Evolutionary conservation across 208 protist genomes (phyloP), one percentile per base, ranked within the genome.

Genomic region (Leishmania turanica): DNA sequence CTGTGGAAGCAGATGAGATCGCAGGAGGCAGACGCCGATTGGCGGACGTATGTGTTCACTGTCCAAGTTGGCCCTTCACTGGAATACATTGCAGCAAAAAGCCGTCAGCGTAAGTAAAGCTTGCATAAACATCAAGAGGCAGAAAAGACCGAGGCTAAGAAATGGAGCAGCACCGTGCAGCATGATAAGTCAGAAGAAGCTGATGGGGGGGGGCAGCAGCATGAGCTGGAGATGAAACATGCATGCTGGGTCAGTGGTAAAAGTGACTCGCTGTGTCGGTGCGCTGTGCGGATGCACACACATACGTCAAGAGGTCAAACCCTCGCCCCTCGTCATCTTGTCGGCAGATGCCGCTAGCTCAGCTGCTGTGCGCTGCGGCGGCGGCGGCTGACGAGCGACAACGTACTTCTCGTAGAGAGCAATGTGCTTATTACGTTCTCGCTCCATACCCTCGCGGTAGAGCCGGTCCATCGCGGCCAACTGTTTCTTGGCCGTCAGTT

Each of bases 371-470:
- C 87, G 86, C 8, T 85, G 56, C 37, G 84, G 70, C 1, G 84
- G 27, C 21, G 83, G 81, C 19, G 77, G 68, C 56, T 82, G 82
- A 21, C 91, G 78, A 34, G 75, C 77, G 24, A 92, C 75, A 21
- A 97, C 92, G 78, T 89, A 96, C 79, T 95, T 85, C 65, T 97
- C 87, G 78, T 94, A 97, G 2, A 97, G 81, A 31, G 81, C 86
- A 65, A 95, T 93, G 78, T 95, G 91, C 80, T 91, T 93, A 60
- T 89, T 89, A 27, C 92, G 90, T 75, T 95, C 92, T 6, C 88
- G 82, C 77, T 92, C 85, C 92, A 97, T 96, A 13, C 92, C 92
- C 31, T 88, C 92, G 31, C 85, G 77, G 84, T 97, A 97, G 0
- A 96, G 83, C 3, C 91, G 87, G 21, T 89, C 82, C 21, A 81